Percentiles rank a stretch among this genome's conserved stretches.
Conservation (phyloP, 2,329 filamentous ascomycete genomes). For the Chrysosporium queenslandicum region DNA sequence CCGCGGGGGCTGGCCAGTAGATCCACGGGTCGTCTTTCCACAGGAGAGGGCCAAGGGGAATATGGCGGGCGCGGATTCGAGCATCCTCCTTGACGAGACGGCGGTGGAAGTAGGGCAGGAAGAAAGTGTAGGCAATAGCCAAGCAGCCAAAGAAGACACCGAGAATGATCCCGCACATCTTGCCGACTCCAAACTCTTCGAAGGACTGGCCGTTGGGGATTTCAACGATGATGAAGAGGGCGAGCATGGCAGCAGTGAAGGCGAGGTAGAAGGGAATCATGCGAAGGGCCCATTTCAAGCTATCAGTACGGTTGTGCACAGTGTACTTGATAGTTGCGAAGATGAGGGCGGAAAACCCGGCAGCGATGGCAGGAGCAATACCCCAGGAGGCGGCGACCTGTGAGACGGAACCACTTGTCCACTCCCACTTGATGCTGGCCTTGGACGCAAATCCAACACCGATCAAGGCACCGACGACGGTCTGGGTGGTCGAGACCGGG, state of each 20-base stretch:
- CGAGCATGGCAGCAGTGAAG: conserved; percentile 40
- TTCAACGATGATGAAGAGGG: conserved; percentile 50
- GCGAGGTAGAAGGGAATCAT: conserved; percentile 43
- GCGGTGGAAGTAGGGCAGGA: conserved; percentile 31
- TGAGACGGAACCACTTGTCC: conserved; percentile 38
- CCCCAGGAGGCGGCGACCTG: conserved; percentile 41
- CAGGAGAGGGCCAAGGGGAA: conserved; percentile 34
- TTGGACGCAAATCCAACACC: conserved; percentile 28
- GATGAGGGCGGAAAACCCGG: conserved; percentile 40
- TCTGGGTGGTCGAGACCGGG: conserved; percentile 37
- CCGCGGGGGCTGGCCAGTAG: conserved; percentile 31
- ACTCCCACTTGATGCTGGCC: conserved; percentile 33
- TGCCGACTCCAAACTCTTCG: conserved; percentile 26
- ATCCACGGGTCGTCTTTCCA: conserved; percentile 32
- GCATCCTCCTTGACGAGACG: conserved; percentile 28
- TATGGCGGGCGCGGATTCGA: conserved; percentile 27
- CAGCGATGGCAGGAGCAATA: conserved; percentile 42
- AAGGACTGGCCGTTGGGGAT: conserved; percentile 26
- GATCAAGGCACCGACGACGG: conserved; percentile 31
- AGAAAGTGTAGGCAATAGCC: conserved; percentile 27
- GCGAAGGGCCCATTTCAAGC: conserved; percentile 42
- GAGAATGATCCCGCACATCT: conserved; percentile 24
- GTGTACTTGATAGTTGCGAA: conserved; percentile 43
- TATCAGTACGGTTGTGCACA: conserved; percentile 42
- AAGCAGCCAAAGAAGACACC: conserved; percentile 28